Percentiles rank a stretch among this genome's conserved stretches.
Conservation (phyloP, 257 asterid genomes). For the Penstemon barbatus region DNA sequence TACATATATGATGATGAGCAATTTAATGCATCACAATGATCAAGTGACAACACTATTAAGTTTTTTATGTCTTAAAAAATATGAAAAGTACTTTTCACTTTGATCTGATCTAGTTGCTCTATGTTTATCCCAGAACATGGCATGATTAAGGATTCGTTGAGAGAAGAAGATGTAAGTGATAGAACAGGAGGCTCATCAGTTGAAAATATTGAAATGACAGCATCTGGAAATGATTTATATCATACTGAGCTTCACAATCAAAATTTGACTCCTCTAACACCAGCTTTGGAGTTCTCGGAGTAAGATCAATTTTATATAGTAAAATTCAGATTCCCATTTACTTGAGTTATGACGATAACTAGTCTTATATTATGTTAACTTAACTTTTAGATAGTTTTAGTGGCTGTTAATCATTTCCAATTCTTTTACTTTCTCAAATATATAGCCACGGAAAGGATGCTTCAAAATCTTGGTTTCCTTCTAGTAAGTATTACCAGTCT, state of each 20-base stretch:
- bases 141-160: constrained; percentile 36
- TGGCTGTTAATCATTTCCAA: constrained; percentile 19
- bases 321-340: constrained; percentile 7
- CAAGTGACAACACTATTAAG: constrained; percentile 13
- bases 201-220: constrained; percentile 30
- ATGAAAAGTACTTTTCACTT: constrained; percentile 17
- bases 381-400: neutral
- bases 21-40: neutral
- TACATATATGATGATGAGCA: neutral
- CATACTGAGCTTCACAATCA: constrained; percentile 39
- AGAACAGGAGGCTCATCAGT: constrained; percentile 32
- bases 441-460: constrained; percentile 47
- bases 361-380: neutral
- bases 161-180: constrained; percentile 37
- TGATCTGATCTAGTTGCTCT: constrained; percentile 28
- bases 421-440: constrained; percentile 17
- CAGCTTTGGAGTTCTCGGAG: constrained; percentile 51
- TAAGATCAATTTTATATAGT: constrained; percentile 33
- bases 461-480: constrained; percentile 43
- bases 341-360: constrained; percentile 3
- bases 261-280: constrained; percentile 60
- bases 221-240: constrained; percentile 32
- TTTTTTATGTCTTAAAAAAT: neutral
- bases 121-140: constrained; percentile 40
- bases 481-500: constrained; percentile 44